A percentile compares a stretch with the other conserved stretches of the same genome.
Conservation (phyloP, 306 rosid species). For the Cucurbita moschata region DNA sequence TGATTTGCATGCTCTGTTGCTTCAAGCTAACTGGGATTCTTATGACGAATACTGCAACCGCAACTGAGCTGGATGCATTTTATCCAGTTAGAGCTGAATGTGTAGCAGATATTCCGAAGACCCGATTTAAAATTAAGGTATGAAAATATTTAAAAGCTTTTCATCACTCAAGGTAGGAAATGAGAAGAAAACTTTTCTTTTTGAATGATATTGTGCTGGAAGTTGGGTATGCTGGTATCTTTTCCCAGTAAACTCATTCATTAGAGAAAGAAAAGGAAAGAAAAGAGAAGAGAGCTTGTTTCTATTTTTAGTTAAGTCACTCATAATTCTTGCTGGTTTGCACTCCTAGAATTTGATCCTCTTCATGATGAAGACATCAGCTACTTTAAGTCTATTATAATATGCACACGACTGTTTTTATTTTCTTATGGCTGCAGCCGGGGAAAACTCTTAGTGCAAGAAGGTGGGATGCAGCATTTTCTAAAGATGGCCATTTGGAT, state of each 20-base stretch:
- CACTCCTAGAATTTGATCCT: background rate
- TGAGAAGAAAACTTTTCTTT: background rate
- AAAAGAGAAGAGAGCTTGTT: background rate
- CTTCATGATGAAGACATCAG: background rate
- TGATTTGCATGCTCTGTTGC: constrained; percentile 13
- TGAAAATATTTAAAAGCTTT: background rate
- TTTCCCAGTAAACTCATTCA: background rate
- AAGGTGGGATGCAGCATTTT: constrained; percentile 79
- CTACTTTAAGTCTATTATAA: background rate
- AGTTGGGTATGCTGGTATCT: background rate
- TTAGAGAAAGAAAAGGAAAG: background rate
- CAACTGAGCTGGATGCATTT: constrained; percentile 30
- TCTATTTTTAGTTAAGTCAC: background rate
- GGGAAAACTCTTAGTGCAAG: constrained; percentile 87
- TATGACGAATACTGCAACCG: constrained; percentile 19
- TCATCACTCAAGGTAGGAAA: background rate
- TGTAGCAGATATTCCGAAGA: constrained; percentile 33
- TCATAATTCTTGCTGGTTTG: background rate
- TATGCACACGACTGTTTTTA: background rate
- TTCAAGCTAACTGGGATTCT: constrained; percentile 13
- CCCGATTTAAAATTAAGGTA: constrained; percentile 81
- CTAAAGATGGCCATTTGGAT: constrained; percentile 71
- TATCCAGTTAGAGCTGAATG: constrained; percentile 38
- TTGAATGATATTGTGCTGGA: background rate
- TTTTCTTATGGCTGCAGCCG: constrained; percentile 38